phyloP scores from a whole-genome alignment of 2,329 filamentous ascomycete species.

The Aspergillus novofumigatus region DNA sequence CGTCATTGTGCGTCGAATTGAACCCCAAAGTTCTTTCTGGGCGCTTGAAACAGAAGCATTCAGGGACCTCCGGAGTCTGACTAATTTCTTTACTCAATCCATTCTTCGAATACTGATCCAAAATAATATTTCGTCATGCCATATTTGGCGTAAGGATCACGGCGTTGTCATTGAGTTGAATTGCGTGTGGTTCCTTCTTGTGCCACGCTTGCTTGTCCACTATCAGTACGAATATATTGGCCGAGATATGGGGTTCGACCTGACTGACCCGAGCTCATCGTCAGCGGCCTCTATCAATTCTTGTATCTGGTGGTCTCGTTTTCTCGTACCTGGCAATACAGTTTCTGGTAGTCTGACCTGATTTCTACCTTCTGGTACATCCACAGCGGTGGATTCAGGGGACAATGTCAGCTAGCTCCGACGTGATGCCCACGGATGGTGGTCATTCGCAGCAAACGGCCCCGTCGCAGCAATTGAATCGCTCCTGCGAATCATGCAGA shows the following conservation, averaged over 20 bases:
- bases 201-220: background rate
- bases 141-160: background rate
- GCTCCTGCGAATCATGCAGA: slow-evolving; percentile 36
- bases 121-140: background rate
- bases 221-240: background rate
- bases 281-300: background rate
- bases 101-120: background rate
- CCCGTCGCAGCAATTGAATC: slow-evolving; percentile 29
- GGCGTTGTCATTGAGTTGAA: background rate
- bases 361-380: background rate
- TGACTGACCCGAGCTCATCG: background rate
- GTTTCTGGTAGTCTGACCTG: background rate
- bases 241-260: background rate
- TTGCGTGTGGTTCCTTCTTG: background rate
- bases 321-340: background rate
- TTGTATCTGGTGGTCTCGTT: background rate
- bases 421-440: slow-evolving; percentile 17
- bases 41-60: background rate
- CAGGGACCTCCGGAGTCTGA: background rate
- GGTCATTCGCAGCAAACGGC: slow-evolving; percentile 13
- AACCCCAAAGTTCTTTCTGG: background rate
- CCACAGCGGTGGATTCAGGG: slow-evolving; percentile 1
- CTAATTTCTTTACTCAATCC: background rate
- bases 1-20: background rate
- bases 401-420: slow-evolving; percentile 25